Conservation (phyloP, 495 filamentous ascomycete species). For the Talaromyces ruber region DNA sequence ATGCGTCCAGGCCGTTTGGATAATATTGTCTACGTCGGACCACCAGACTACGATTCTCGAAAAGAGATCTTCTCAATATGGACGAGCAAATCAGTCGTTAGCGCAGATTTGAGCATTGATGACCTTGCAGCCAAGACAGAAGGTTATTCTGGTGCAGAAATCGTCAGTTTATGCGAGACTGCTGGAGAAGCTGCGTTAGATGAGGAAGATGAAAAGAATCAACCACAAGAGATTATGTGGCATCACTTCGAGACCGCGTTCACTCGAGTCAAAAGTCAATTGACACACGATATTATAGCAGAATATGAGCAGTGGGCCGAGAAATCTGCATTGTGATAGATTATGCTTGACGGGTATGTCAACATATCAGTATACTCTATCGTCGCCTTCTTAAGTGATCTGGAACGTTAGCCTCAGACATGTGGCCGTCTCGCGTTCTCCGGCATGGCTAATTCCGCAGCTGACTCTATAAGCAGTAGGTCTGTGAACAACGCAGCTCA, state of each 20-base stretch:
- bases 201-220: conserved; percentile 37
- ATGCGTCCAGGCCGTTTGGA: conserved; percentile 85
- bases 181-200: conserved; percentile 53
- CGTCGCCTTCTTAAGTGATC: not conserved
- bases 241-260: conserved; percentile 59
- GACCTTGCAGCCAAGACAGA: conserved; percentile 62
- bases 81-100: conserved; percentile 49
- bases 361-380: not conserved
- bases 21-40: conserved; percentile 81
- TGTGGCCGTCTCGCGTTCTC: not conserved
- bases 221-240: conserved; percentile 44
- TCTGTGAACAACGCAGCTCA: not conserved
- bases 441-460: not conserved
- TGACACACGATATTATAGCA: conserved; percentile 54
- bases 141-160: conserved; percentile 83
- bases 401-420: not conserved
- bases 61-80: conserved; percentile 68
- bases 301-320: conserved; percentile 59
- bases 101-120: conserved; percentile 56
- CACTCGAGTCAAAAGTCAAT: conserved; percentile 52
- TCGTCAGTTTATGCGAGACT: conserved; percentile 69
- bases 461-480: not conserved
- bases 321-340: conserved; percentile 19
- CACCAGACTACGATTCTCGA: conserved; percentile 68
- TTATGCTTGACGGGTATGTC: not conserved